Evolutionary conservation across 805 yeast genomes (phyloP).

Genomic region (Saccharomyces jurei): DNA sequence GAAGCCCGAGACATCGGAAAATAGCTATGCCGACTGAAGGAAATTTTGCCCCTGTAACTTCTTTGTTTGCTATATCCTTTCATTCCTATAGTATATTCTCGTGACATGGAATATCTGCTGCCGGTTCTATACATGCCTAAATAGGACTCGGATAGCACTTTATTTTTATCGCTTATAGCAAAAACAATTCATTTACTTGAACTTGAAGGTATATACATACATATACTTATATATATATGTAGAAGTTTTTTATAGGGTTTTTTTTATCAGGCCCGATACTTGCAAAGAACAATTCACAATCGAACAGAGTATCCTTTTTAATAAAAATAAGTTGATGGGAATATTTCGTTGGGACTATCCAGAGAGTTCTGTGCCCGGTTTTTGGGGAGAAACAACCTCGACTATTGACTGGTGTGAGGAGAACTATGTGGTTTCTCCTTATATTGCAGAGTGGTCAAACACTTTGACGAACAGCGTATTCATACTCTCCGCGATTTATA

Average conservation of each 20-base stretch:
- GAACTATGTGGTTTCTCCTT: constrained; percentile 76
- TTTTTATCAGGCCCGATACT: neutral
- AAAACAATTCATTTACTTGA: neutral
- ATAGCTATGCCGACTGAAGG: neutral
- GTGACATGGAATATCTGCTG: neutral
- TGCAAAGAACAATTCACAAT: neutral
- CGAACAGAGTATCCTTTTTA: neutral
- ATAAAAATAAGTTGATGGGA: constrained; percentile 5
- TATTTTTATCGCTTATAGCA: neutral
- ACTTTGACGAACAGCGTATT: constrained; percentile 66
- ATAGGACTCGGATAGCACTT: neutral
- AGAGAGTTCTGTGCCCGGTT: constrained; percentile 44
- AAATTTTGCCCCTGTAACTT: neutral
- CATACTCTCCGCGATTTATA: constrained; percentile 46
- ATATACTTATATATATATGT: too few relatives aligned
- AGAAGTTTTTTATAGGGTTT: neutral
- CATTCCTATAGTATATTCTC: neutral
- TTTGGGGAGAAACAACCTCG: constrained; percentile 76
- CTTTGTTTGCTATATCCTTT: neutral
- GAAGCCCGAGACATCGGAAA: neutral
- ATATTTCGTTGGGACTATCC: constrained; percentile 38
- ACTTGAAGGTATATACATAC: neutral
- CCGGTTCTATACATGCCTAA: neutral
- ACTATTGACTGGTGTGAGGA: constrained; percentile 98
- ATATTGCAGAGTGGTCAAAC: constrained; percentile 82